These are phyloP conservation scores for Yamadazyma dendronema DNA, from an alignment of 1,139 yeast species.

Conservation along the genomic window DNA sequence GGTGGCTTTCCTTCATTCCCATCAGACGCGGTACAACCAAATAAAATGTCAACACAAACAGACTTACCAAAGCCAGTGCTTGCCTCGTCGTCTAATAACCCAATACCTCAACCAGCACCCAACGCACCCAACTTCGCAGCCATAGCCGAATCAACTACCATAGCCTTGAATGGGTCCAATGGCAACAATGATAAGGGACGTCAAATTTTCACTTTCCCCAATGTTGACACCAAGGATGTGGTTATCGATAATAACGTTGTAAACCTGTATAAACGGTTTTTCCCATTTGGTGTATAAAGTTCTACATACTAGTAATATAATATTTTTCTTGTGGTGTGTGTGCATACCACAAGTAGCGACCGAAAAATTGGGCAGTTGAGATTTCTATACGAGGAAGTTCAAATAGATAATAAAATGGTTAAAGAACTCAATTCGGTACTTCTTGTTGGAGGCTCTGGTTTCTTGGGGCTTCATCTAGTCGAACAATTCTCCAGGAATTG, in stretches of 20 bases:
- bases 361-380: not conserved
- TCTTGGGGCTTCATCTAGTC: conserved; percentile 85
- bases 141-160: too few species aligned
- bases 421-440: conserved; percentile 55
- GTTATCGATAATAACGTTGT: conserved; percentile 7
- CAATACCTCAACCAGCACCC: too few species aligned
- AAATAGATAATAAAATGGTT: not conserved
- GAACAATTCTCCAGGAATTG: conserved; percentile 72
- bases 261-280: conserved; percentile 6
- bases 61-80: too few species aligned
- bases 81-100: too few species aligned
- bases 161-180: not conserved
- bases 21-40: not conserved
- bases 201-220: conserved; percentile 7
- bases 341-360: not conserved
- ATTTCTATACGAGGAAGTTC: conserved; percentile 4
- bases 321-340: not conserved
- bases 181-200: not conserved
- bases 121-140: too few species aligned
- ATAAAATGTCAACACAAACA: too few species aligned
- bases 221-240: conserved; percentile 1
- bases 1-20: not conserved
- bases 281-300: conserved; percentile 8
- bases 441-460: conserved; percentile 92
- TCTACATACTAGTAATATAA: not conserved